A percentile compares a stretch with the other conserved stretches of the same genome.
Evolutionary conservation across 2,329 filamentous ascomycete genomes (phyloP).

Genomic region (Furcasterigmium sp.): DNA sequence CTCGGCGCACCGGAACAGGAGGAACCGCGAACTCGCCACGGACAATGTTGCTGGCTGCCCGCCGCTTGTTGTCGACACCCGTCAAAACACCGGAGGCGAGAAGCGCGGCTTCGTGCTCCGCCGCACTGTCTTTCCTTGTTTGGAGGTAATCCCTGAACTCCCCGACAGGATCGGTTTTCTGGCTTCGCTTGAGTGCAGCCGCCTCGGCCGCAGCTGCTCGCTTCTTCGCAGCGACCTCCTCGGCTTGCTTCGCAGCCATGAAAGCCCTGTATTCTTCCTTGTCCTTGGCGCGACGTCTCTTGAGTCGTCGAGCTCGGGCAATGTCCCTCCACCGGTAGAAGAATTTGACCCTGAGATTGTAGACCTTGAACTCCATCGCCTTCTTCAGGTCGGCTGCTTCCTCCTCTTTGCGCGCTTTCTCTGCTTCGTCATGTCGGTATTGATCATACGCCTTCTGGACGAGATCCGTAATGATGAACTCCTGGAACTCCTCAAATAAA

Average conservation of each 20-base stretch:
- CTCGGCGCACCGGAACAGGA: neutral
- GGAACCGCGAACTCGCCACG: slow-evolving; percentile 8
- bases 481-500: slow-evolving; percentile 44
- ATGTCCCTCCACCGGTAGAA: slow-evolving; percentile 52
- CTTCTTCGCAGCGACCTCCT: slow-evolving; percentile 25
- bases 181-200: slow-evolving; percentile 5
- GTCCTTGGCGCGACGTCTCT: slow-evolving; percentile 44
- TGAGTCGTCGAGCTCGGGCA: slow-evolving; percentile 41
- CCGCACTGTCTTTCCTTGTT: slow-evolving; percentile 21
- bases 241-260: slow-evolving; percentile 29
- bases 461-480: slow-evolving; percentile 38
- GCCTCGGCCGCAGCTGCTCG: slow-evolving; percentile 17
- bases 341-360: slow-evolving; percentile 47
- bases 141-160: slow-evolving; percentile 26
- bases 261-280: slow-evolving; percentile 42
- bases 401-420: slow-evolving; percentile 38
- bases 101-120: slow-evolving; percentile 28
- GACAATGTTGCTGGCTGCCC: slow-evolving; percentile 28
- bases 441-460: slow-evolving; percentile 34
- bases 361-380: slow-evolving; percentile 40
- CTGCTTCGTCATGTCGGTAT: slow-evolving; percentile 33
- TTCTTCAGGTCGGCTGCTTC: slow-evolving; percentile 39
- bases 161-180: slow-evolving; percentile 23
- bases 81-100: slow-evolving; percentile 36
- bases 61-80: slow-evolving; percentile 32